Base-by-base conservation (phyloP, 2,329 filamentous ascomycete species). In the Colletotrichum higginsianum region DNA sequence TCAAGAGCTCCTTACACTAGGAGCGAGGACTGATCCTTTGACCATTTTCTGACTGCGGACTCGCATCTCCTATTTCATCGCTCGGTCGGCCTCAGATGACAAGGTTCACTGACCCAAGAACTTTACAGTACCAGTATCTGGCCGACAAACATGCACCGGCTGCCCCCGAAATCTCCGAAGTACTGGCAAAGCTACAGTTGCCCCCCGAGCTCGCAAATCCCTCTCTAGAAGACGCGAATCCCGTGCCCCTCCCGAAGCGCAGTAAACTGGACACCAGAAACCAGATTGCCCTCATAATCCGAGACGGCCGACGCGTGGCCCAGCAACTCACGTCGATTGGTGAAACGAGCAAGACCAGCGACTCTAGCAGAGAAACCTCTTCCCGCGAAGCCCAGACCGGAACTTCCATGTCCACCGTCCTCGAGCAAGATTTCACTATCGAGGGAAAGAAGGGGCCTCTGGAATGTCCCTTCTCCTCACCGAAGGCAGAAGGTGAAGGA, bases 371-470 rank as follows among this genome's bases (percentile, higher is more conserved):
- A 78, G 84, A 84, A 72, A 84, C 84, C 12, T 77, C 81, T 47
- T 86, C 86, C 21, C 83, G 82, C 56, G 83, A 83, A 44, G 82
- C 81, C 46, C 82, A 83, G 63, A 81, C 81, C 52, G 74, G 82
- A 78, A 90, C 90, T 21, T 88, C 90, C 73, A 85, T 89, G 79
- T 91, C 90, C 64, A 91, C 89, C 61, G 86, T 90, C 47, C 84
- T 97, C 78, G 95, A 98, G 83, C 93, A 93, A 83, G 95, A 98
- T 82, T 98, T 98, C 77, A 98, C 95, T 21, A 93, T 95, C 44
- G 87, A 92, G 79, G 95, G 95, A 72, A 94, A 91, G 78, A 94
- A 93, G 77, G 94, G 95, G 76, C 89, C 89, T 74, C 84, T 98
- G 62, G 89, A 90, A 75, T 98, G 95, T 82, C 95, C 95, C 0